Conservation (phyloP, 208 protist genomes). For the Acanthamoeba polyphaga region DNA sequence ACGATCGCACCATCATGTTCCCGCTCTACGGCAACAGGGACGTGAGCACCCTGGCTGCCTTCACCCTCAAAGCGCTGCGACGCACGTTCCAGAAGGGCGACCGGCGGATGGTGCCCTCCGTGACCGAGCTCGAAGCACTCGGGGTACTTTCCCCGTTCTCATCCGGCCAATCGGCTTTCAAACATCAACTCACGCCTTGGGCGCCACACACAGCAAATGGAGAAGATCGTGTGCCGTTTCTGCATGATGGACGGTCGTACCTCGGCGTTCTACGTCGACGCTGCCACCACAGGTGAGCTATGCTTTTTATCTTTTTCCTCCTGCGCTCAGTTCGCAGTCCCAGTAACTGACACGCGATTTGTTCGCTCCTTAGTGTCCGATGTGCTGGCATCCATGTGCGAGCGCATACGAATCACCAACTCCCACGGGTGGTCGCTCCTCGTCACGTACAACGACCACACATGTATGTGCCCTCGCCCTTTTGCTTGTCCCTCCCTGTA, state of each 20-base stretch:
- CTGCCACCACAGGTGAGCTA: background rate
- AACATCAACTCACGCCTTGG: background rate
- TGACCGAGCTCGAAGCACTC: background rate
- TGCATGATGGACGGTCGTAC: background rate
- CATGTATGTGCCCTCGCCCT: background rate
- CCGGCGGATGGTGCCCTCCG: constrained; percentile 19
- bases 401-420: background rate
- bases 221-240: constrained; percentile 29
- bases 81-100: constrained; percentile 32
- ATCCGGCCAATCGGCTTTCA: background rate
- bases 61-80: background rate
- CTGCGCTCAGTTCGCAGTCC: background rate
- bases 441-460: constrained; percentile 31
- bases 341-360: background rate
- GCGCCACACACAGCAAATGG: background rate
- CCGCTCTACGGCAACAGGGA: background rate
- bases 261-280: background rate
- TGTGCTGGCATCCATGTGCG: background rate
- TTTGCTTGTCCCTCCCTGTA: too few species aligned
- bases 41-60: background rate
- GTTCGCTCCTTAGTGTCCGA: background rate
- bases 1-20: constrained; percentile 7
- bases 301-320: background rate
- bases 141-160: background rate
- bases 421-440: background rate